Percentiles rank a stretch among this genome's conserved stretches.
These are phyloP conservation scores for Paramyrothecium roridum DNA, from an alignment of 2,329 filamentous ascomycete species.

Conservation along the genomic window DNA sequence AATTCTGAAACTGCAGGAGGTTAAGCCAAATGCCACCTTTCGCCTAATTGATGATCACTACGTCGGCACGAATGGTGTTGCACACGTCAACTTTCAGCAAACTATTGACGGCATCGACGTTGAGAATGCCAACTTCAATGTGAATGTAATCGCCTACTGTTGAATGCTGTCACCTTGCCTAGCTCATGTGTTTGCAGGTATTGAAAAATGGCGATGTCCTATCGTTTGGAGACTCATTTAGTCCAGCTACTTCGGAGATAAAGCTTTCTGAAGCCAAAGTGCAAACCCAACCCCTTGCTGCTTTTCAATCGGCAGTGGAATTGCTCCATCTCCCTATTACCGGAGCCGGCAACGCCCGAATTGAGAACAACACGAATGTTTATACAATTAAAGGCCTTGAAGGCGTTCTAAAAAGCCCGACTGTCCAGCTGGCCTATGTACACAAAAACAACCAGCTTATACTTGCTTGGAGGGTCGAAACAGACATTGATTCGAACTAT, in stretches of 20 bases:
- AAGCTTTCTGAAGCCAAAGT: neutral
- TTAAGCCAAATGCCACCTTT: slow-evolving; percentile 25
- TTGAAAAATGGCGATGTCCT: slow-evolving; percentile 46
- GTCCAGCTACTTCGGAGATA: neutral
- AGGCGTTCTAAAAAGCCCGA: slow-evolving; percentile 43
- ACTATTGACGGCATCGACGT: slow-evolving; percentile 49
- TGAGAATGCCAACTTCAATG: slow-evolving; percentile 53
- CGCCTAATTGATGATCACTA: slow-evolving; percentile 45
- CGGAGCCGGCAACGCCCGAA: neutral
- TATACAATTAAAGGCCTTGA: slow-evolving; percentile 38
- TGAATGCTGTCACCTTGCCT: neutral
- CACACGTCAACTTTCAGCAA: slow-evolving; percentile 54
- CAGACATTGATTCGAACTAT: slow-evolving; percentile 48
- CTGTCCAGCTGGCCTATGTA: slow-evolving; percentile 49
- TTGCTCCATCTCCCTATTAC: neutral
- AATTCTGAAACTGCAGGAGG: slow-evolving; percentile 20
- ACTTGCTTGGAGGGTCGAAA: slow-evolving; percentile 51
- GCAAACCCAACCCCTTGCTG: neutral
- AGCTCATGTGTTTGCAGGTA: slow-evolving; percentile 28
- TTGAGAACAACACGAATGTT: neutral
- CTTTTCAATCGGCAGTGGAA: neutral
- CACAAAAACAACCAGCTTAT: slow-evolving; percentile 39
- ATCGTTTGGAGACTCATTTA: slow-evolving; percentile 43
- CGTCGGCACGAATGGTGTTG: slow-evolving; percentile 45
- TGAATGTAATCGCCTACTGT: slow-evolving; percentile 38